Conservation (phyloP, 1,139 yeast species). For the Saccharomycopsis hybrid region DNA sequence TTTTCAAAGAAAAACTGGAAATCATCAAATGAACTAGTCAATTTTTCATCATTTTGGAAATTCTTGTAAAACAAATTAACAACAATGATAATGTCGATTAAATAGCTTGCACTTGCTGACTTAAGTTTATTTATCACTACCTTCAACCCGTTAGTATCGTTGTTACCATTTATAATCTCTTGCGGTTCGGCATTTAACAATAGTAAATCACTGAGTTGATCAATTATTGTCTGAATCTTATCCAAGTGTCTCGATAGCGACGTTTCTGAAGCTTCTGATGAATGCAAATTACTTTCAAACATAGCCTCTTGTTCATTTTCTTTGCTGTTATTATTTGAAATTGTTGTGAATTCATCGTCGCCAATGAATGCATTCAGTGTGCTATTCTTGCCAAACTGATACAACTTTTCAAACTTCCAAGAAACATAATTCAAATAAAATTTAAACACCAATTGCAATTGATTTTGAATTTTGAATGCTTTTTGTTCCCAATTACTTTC, state of each 20-base stretch:
- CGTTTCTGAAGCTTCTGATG: no score
- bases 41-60: constrained; percentile 5
- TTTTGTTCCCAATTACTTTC: background rate
- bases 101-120: background rate
- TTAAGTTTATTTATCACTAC: background rate
- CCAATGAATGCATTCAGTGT: background rate
- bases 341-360: constrained; percentile 1
- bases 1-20: constrained; percentile 5
- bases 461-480: background rate
- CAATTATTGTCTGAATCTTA: constrained; percentile 2
- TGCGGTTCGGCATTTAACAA: background rate
- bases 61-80: constrained; percentile 5
- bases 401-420: constrained; percentile 16
- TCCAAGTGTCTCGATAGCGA: constrained; percentile 2
- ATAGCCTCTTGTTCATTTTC: background rate
- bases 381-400: constrained; percentile 8
- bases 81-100: constrained; percentile 1
- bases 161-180: constrained; percentile 3
- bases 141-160: background rate
- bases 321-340: background rate
- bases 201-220: background rate
- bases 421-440: constrained; percentile 9
- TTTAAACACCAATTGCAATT: background rate
- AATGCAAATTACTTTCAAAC: no score
- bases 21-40: constrained; percentile 6